Base-by-base conservation (phyloP, 148 eudicot genomes). In the Rhododendron ferrugineum region DNA sequence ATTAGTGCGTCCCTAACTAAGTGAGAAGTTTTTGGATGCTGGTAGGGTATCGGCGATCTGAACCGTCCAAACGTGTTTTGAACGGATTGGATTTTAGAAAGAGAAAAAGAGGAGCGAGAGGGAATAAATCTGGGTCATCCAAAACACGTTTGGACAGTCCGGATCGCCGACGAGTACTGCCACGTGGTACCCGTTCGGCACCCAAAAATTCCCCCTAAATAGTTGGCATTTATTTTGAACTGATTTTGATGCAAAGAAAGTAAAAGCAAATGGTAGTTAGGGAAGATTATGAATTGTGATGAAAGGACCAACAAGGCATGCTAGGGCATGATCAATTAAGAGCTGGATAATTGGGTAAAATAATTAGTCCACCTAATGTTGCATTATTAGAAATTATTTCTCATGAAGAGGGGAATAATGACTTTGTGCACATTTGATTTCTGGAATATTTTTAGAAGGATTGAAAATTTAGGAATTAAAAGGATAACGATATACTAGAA, bases 161-260 rank as follows among this genome's bases (percentile, higher is more conserved):
- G 42, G 42, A 40, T 40, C 6, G 6, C 1, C 6, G 7, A 40
- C 0, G 6, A 40, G 6, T 40, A 40, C 42, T 0, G 6, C 42
- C 42, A 40, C 6, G 6, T 40, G 6, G 6, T 40, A 40, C 1
- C 42, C 0, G 42, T 5, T 40, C 42, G 6, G 42, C 6, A 40
- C 42, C 6, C 42, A 40, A 40, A 40, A 40, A 40, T 40, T 40
- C 42, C 42, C 42, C 42, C 42, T 40, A 4, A 28, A 73, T 52
- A n/a, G 74, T 52, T 20, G 22, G 47, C 79, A 83, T 23, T 83
- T 62, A 50, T 13, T 49, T 73, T 73, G 72, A 79, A 50, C 68
- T 83, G 85, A 84, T 74, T 84, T 50, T 84, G 11, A 84, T 84
- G 85, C 80, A 74, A 73, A 49, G 5, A 47, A 16, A 49, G 34